Evolutionary conservation across 2,329 filamentous ascomycete species (phyloP).

Genomic region (Trichophyton schoenleinii): DNA sequence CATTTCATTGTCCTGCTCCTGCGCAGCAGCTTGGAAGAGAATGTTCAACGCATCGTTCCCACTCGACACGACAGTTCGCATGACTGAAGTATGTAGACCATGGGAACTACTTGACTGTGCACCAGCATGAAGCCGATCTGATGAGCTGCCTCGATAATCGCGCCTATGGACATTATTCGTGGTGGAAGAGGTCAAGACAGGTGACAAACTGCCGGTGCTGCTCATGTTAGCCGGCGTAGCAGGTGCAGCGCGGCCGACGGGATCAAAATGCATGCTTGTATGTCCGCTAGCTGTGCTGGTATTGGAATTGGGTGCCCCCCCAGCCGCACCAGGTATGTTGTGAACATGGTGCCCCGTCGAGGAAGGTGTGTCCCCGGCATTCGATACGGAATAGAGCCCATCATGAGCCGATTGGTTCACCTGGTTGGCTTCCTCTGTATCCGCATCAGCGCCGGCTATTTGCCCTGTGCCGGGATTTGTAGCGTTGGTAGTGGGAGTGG

Average conservation of each 20-base stretch:
- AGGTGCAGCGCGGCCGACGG: slow-evolving; percentile 3
- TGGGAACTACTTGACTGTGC: slow-evolving; percentile 14
- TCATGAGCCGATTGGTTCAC: slow-evolving; percentile 5
- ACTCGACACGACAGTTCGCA: slow-evolving; percentile 41
- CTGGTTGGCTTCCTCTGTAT: slow-evolving; percentile 1
- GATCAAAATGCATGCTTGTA: slow-evolving; percentile 9
- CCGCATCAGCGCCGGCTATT: slow-evolving; percentile 9
- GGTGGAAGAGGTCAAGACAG: slow-evolving; percentile 6
- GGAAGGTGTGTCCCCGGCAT: slow-evolving; percentile 6
- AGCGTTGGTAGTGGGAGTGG: not conserved
- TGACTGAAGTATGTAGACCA: slow-evolving; percentile 31
- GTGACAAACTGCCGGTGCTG: slow-evolving; percentile 5
- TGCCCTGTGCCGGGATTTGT: slow-evolving; percentile 4
- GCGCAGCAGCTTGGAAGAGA: slow-evolving; percentile 39
- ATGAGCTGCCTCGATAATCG: not conserved
- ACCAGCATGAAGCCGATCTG: slow-evolving; percentile 1
- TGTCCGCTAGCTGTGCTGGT: not conserved
- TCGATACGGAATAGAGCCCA: not conserved
- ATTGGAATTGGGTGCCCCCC: not conserved
- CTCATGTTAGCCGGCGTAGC: slow-evolving; percentile 10
- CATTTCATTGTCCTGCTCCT: slow-evolving; percentile 24
- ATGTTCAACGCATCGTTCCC: slow-evolving; percentile 43
- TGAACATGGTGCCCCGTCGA: not conserved
- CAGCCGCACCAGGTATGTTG: not conserved
- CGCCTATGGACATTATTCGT: not conserved